Percentiles rank a stretch among this genome's conserved stretches.
phyloP scores from a whole-genome alignment of 768 basidiomycete species.

The Mycena kentingensis region DNA sequence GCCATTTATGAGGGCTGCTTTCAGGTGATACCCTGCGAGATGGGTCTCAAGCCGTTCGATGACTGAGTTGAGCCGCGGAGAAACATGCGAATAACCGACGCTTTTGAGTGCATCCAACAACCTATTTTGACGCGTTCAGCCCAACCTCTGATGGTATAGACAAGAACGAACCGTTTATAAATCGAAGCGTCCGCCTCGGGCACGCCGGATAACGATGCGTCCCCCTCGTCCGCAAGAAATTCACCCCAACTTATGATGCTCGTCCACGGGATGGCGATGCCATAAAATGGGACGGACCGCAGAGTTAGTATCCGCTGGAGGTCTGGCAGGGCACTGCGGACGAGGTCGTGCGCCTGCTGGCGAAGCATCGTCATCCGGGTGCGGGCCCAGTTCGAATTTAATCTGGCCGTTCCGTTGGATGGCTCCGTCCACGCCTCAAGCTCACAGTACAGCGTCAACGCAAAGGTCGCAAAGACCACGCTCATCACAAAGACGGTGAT shows the following conservation, averaged over 20 bases:
- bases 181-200: not conserved
- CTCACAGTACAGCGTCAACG: constrained; percentile 4
- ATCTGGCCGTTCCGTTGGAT: no score
- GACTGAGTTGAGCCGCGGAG: not conserved
- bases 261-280: not conserved
- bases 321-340: not conserved
- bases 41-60: constrained; percentile 12
- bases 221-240: constrained; percentile 9
- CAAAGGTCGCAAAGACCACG: not conserved
- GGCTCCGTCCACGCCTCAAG: constrained; percentile 5
- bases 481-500: not conserved
- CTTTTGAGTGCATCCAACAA: constrained; percentile 5
- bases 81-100: constrained; percentile 5
- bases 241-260: constrained; percentile 1
- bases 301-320: constrained; percentile 2
- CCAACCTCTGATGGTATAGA: not conserved
- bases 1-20: no score
- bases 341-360: constrained; percentile 7
- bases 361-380: constrained; percentile 4
- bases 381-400: no score
- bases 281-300: not conserved
- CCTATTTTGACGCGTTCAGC: not conserved
- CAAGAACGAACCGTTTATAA: constrained; percentile 4
- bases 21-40: not conserved
- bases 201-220: not conserved